Base-by-base conservation (phyloP, 352 stramenopile species). In the Globisporangium polare region DNA sequence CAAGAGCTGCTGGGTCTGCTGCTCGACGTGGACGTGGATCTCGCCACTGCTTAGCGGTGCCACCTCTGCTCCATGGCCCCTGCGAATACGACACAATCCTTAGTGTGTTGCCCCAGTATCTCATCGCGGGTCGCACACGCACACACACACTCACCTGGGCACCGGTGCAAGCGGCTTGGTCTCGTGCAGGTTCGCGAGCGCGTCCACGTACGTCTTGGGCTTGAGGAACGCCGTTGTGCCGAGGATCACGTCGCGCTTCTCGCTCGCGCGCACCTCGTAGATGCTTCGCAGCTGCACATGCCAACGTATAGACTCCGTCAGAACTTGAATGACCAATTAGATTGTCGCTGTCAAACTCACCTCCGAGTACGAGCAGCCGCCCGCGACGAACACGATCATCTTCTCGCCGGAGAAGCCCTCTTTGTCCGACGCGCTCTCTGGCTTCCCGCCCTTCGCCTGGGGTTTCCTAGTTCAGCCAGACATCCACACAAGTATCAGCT, bases 361-460 rank as follows among this genome's bases (percentile, higher is more conserved):
- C 81, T 99, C 96, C 0, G 89, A 95, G 70, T 97, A 98, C 20
- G 91, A 93, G 54, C 96, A 86, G 1, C 97, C 97, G 31, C 96
- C 97, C 20, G 87, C 87, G 35, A 98, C 83, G 58, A 98, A 99
- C 6, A 99, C 90, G 65, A 99, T 91, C 69, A 97, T 87, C 63
- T 98, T 95, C 56, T 95, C 90, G 29, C 87, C 86, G 2, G 64
- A 71, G 55, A 92, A 90, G 0, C 62, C 65, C 13, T 84, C 81
- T 29, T 74, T 85, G 13, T 86, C 77, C 15, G 53, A 59, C 50
- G 52, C 58, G 67, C 62, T 27, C 29, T 78, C 66, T 18, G 59
- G 35, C 22, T 79, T 85, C 5, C 69, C 59, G 5, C 15, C 33
- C 35, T 70, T 70, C 8, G 52, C 64, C 43, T 55, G 51, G 5